Percentiles rank a stretch among this genome's conserved stretches.
Conservation (phyloP, 495 filamentous ascomycete species). For the Aspergillus wentii region DNA sequence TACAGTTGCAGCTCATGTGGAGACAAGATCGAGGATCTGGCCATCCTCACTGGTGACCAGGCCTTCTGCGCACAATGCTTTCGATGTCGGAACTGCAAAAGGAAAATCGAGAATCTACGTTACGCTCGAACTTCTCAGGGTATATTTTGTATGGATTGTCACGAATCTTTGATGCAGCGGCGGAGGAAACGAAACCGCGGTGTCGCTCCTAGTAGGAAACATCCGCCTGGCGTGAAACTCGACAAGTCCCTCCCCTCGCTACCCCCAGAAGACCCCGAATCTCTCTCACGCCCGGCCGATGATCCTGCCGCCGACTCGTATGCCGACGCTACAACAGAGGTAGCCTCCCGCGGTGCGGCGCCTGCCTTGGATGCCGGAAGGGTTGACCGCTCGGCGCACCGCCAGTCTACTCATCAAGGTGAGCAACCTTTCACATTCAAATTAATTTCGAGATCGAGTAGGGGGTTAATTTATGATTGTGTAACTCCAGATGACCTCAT, state of each 20-base stretch:
- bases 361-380: slow-evolving; percentile 22
- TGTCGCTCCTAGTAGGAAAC: slow-evolving; percentile 49
- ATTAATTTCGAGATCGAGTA: no score
- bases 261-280: slow-evolving; percentile 61
- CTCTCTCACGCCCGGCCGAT: slow-evolving; percentile 61
- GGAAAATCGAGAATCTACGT: slow-evolving; percentile 96
- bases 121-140: slow-evolving; percentile 98
- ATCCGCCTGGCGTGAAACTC: slow-evolving; percentile 57
- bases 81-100: slow-evolving; percentile 95
- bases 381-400: slow-evolving; percentile 3
- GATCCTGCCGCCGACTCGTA: slow-evolving; percentile 60
- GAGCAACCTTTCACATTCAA: slow-evolving; percentile 4
- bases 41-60: slow-evolving; percentile 96
- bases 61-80: slow-evolving; percentile 99
- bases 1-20: slow-evolving; percentile 97
- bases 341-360: slow-evolving; percentile 59
- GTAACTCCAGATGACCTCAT: slow-evolving; percentile 60
- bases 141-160: slow-evolving; percentile 99
- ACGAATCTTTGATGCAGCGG: slow-evolving; percentile 96
- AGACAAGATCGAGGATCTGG: slow-evolving; percentile 97
- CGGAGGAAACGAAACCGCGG: slow-evolving; percentile 80
- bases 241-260: slow-evolving; percentile 95
- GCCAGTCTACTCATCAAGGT: slow-evolving; percentile 18
- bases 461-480: no score
- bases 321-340: slow-evolving; percentile 64